Conservation (phyloP, 306 rosid species). For the Aeschynomene evenia region DNA sequence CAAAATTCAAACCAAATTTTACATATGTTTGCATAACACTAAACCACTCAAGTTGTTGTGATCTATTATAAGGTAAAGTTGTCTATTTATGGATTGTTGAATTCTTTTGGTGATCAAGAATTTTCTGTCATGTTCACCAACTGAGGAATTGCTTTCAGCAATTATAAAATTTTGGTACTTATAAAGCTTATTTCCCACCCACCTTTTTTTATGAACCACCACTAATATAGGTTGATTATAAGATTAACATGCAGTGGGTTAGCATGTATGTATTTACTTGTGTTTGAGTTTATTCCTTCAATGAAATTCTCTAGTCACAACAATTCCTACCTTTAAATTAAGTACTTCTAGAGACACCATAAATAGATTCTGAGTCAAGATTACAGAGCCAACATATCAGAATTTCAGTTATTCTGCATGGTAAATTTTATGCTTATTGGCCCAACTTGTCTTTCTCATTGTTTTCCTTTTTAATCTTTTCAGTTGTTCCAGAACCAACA, state of each 20-base stretch:
- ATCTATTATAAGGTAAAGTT: neutral
- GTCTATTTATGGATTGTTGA: neutral
- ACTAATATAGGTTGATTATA: neutral
- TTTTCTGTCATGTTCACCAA: neutral
- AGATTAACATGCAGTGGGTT: neutral
- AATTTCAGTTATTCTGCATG: neutral
- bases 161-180: neutral
- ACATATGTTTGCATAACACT: neutral
- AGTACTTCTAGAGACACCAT: neutral
- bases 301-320: neutral
- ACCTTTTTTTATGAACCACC: neutral
- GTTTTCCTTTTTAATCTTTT: neutral
- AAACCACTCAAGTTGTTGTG: neutral
- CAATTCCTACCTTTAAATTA: too few species aligned
- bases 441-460: neutral
- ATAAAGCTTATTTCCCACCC: neutral
- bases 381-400: neutral
- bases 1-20: neutral
- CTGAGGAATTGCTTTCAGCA: neutral
- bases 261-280: neutral
- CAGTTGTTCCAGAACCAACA: constrained; percentile 53
- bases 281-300: neutral
- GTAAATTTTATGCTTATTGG: neutral
- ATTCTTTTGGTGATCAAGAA: neutral
- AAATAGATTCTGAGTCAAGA: neutral